Evolutionary conservation across 2,329 filamentous ascomycete species (phyloP).

Genomic region (Pseudogymnoascus sp.): DNA sequence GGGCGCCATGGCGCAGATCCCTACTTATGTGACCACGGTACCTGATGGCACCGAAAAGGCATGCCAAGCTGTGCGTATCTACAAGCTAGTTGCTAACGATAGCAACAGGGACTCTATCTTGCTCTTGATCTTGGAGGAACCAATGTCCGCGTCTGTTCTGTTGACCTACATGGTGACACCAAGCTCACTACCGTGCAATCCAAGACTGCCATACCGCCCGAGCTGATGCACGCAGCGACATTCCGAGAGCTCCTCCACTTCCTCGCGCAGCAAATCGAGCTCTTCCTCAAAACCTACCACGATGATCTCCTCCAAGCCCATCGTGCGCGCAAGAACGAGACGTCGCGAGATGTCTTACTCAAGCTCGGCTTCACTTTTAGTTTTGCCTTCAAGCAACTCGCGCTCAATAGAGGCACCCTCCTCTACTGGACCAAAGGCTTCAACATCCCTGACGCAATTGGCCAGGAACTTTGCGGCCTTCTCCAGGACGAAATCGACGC

Average conservation of each 20-base stretch:
- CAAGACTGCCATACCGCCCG: conserved; percentile 83
- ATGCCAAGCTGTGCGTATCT: conserved; percentile 19
- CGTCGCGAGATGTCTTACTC: conserved; percentile 68
- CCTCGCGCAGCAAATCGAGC: conserved; percentile 84
- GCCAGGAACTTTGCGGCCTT: conserved; percentile 87
- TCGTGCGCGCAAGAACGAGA: conserved; percentile 55
- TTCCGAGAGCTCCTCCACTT: conserved; percentile 85
- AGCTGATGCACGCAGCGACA: conserved; percentile 84
- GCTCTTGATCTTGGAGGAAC: conserved; percentile 97
- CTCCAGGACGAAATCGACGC: conserved; percentile 85
- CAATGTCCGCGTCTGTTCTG: conserved; percentile 96
- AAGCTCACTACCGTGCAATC: conserved; percentile 90
- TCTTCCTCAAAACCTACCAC: conserved; percentile 82
- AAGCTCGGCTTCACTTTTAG: conserved; percentile 98
- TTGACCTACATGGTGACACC: conserved; percentile 86
- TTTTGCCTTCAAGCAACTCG: conserved; percentile 89
- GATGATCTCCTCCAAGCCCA: conserved; percentile 75
- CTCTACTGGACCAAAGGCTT: conserved; percentile 99
- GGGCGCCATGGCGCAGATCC: conserved; percentile 87
- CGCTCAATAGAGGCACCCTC: conserved; percentile 89
- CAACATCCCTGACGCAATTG: conserved; percentile 88
- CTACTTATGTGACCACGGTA: conserved; percentile 90
- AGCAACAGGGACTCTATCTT: conserved; percentile 70
- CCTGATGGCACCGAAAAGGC: conserved; percentile 98
- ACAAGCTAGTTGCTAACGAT: conserved; percentile 11